Base-by-base conservation (phyloP, 768 basidiomycete genomes). In the Phlebiopsis flavidoalba region DNA sequence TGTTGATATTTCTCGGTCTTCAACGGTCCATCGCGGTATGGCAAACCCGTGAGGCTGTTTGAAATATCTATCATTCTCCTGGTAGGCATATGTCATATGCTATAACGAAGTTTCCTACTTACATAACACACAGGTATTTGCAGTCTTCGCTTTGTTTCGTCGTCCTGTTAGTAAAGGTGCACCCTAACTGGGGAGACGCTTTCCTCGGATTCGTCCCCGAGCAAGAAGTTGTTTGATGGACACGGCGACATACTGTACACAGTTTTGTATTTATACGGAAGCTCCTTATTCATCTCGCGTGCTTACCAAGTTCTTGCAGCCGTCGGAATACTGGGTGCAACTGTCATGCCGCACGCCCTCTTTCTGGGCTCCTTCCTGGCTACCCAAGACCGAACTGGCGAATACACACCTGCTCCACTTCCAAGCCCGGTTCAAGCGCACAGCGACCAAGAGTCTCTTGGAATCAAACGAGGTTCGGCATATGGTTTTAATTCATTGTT, bases 331-430 rank as follows among this genome's bases (percentile, higher is more conserved):
- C 68, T 90, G 0, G 88, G 89, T 33, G 92, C 93, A 1, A 97
- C 93, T 2, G 87, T 94, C 60, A 95, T 95, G 94, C 94, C 94
- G 0, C 94, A 95, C 71, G 88, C 88, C 60, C 77, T 97, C 17
- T 94, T 91, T 77, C 79, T 97, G 12, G 95, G 94, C 6, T 93
- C 91, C 2, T 83, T 85, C 43, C 82, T 97, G 8, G 88, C 93
- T 1, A 93, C 91, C 0, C 49, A 50, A 70, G 87, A 94, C 60
- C 78, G 94, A 49, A 69, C 90, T 15, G 57, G 57, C 5, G 56
- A 48, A 2, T 36, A 59, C 19, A 37, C 50, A 1, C 54, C 54
- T 5, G 56, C 61, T 5, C 36, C 47, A 72, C 76, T n/a, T 70
- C 75, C 26, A 5, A 43, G 55, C 33, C 65, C 61, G 8, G 51